Percentiles rank a stretch among this genome's conserved stretches.
Conservation (phyloP, 1,139 yeast genomes). For the Saccharomyces pastorianus region DNA sequence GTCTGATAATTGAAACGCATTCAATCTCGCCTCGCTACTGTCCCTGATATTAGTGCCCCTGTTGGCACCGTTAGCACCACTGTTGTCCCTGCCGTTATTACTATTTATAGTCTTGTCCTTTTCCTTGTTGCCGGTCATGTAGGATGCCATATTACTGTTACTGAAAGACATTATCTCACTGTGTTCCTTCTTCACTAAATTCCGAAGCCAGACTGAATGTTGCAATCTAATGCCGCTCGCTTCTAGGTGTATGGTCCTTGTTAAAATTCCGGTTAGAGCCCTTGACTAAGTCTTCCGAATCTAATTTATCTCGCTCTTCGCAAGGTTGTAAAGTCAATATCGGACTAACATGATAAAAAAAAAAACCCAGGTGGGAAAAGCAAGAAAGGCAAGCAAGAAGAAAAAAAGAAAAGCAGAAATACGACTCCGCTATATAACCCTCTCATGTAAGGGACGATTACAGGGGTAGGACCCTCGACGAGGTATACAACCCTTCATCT, state of each 20-base stretch:
- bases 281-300: neutral
- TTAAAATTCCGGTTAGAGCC: neutral
- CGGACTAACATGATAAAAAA: neutral
- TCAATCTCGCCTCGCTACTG: neutral
- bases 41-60: neutral
- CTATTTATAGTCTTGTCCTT: neutral
- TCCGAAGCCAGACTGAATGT: neutral
- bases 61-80: neutral
- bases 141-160: neutral
- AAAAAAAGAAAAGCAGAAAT: neutral
- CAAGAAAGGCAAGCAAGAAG: neutral
- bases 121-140: neutral
- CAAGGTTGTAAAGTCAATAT: neutral
- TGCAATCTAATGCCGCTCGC: neutral
- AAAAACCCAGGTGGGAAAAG: neutral
- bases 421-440: neutral
- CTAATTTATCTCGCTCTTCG: neutral
- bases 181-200: neutral
- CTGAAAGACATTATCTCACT: neutral
- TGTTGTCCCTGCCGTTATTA: neutral
- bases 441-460: neutral
- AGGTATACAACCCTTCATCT: neutral
- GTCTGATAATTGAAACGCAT: neutral
- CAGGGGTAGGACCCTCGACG: neutral
- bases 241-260: neutral